These are phyloP conservation scores for Globisporangium rhizosaccharum DNA, from an alignment of 352 stramenopile genomes.

Conservation along the genomic window DNA sequence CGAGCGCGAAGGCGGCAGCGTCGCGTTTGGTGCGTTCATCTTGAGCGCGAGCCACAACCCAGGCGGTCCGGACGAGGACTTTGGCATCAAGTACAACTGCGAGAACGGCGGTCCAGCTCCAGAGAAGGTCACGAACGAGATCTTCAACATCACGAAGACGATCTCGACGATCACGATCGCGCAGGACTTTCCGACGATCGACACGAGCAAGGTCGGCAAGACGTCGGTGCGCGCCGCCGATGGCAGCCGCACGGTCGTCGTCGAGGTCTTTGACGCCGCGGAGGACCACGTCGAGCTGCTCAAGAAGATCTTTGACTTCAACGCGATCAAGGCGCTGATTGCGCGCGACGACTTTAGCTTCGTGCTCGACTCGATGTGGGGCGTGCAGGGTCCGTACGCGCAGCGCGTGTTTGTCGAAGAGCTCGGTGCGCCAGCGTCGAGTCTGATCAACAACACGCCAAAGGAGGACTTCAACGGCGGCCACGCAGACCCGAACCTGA, in stretches of 20 bases:
- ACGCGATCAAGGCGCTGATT: slow-evolving; percentile 90
- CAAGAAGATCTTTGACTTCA: slow-evolving; percentile 98
- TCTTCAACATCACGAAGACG: slow-evolving; percentile 94
- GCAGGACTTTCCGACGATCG: slow-evolving; percentile 72
- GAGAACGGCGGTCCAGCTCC: slow-evolving; percentile 96
- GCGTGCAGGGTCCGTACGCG: slow-evolving; percentile 96
- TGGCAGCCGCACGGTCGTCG: slow-evolving; percentile 86
- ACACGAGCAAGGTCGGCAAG: slow-evolving; percentile 69
- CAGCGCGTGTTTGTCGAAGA: slow-evolving; percentile 95
- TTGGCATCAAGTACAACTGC: slow-evolving; percentile 99
- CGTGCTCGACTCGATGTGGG: slow-evolving; percentile 97
- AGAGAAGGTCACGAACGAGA: slow-evolving; percentile 96
- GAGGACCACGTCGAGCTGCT: slow-evolving; percentile 95
- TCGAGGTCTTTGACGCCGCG: slow-evolving; percentile 97
- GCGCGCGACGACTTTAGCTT: slow-evolving; percentile 93
- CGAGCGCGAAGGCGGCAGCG: slow-evolving; percentile 89
- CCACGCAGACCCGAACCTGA: slow-evolving; percentile 99
- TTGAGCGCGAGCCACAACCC: slow-evolving; percentile 98
- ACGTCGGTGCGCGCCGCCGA: slow-evolving; percentile 76
- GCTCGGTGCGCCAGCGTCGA: slow-evolving; percentile 80
- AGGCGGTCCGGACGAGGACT: slow-evolving; percentile 97
- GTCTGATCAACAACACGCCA: slow-evolving; percentile 91
- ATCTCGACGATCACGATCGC: slow-evolving; percentile 94
- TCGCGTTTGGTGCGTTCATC: slow-evolving; percentile 95
- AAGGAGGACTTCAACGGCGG: slow-evolving; percentile 96